These are phyloP conservation scores for Boletus reticulatus DNA, from an alignment of 768 basidiomycete genomes.

Conservation along the genomic window DNA sequence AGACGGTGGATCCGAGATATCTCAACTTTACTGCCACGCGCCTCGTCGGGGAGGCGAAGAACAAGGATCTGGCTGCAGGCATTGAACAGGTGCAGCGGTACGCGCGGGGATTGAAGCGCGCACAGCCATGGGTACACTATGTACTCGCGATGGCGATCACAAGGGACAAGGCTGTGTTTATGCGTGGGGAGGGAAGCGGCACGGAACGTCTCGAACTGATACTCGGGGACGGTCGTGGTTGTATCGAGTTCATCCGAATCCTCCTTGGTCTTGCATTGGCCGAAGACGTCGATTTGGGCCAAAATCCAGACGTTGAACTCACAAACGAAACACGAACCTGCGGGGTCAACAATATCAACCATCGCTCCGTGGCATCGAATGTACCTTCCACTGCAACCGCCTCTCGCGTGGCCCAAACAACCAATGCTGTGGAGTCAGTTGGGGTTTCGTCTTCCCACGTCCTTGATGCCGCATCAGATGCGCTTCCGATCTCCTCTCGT, in stretches of 20 bases:
- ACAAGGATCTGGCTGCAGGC: too few species aligned
- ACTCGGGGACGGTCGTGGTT: neutral
- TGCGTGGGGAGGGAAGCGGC: neutral
- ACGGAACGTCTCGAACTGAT: neutral
- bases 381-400: neutral
- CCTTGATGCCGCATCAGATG: too few species aligned
- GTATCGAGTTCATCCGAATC: neutral
- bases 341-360: neutral
- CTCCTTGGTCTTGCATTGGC: neutral
- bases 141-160: slow-evolving; percentile 1
- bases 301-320: neutral
- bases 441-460: too few species aligned
- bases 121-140: neutral
- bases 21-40: too few species aligned
- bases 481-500: too few species aligned
- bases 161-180: neutral
- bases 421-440: neutral
- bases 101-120: too few species aligned
- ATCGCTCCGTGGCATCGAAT: neutral
- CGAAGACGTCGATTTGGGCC: neutral
- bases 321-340: neutral
- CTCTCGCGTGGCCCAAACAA: neutral
- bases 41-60: too few species aligned
- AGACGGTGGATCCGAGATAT: too few species aligned
- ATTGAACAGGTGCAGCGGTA: too few species aligned